Percentiles rank a stretch among this genome's conserved stretches.
These are phyloP conservation scores for Vanrija sp. DNA, from an alignment of 1,284 basidiomycete genomes.

Conservation along the genomic window DNA sequence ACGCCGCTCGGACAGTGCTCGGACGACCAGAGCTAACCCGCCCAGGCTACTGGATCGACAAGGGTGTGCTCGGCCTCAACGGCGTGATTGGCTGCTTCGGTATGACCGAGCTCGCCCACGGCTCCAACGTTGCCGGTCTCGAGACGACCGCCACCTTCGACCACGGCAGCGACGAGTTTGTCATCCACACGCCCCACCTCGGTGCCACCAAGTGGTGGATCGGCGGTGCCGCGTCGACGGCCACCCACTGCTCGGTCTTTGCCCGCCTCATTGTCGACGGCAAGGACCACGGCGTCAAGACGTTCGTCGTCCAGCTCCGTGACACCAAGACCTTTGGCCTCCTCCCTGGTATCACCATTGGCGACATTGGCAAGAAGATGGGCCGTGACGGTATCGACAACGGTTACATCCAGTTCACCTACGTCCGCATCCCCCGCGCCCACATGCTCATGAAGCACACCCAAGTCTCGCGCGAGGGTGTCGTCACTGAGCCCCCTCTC, in stretches of 20 bases:
- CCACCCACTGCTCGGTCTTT: slow-evolving; percentile 58
- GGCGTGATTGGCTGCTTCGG: slow-evolving; percentile 58
- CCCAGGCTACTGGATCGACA: slow-evolving; percentile 55
- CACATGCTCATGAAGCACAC: slow-evolving; percentile 61
- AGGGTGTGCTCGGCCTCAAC: slow-evolving; percentile 55
- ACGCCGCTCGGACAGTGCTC: slow-evolving; percentile 6
- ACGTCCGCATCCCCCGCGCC: slow-evolving; percentile 56
- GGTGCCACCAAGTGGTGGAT: slow-evolving; percentile 59
- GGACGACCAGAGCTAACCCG: slow-evolving; percentile 18
- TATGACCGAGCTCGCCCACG: slow-evolving; percentile 54
- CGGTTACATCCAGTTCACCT: slow-evolving; percentile 54
- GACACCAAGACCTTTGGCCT: slow-evolving; percentile 53
- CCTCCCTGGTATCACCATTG: slow-evolving; percentile 56
- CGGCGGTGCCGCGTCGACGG: slow-evolving; percentile 57
- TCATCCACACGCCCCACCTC: slow-evolving; percentile 56
- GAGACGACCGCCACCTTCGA: slow-evolving; percentile 59
- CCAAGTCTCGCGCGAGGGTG: slow-evolving; percentile 52
- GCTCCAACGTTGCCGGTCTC: slow-evolving; percentile 57
- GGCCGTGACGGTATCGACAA: slow-evolving; percentile 57
- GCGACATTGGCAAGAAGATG: slow-evolving; percentile 60
- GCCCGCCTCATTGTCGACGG: slow-evolving; percentile 56
- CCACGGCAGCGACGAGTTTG: slow-evolving; percentile 54
- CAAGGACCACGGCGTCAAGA: slow-evolving; percentile 57
- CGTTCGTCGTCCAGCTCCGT: slow-evolving; percentile 56
- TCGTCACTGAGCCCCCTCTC: slow-evolving; percentile 51